phyloP scores from a whole-genome alignment of 371 early-diverging fungal genomes.

The Mucor ambiguus region DNA sequence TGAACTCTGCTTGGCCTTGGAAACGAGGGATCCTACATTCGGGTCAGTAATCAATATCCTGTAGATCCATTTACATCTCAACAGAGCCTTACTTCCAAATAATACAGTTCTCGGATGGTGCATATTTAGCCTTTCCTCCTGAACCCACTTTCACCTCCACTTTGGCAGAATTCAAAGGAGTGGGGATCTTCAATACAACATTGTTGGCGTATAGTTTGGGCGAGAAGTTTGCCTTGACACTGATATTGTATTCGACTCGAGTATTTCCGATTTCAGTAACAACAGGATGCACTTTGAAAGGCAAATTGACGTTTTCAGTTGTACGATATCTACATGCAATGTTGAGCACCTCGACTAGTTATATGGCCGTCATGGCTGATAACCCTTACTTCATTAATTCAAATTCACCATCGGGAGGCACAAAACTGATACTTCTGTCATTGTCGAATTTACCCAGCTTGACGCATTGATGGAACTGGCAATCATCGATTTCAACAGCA shows the following conservation, averaged over 20 bases:
- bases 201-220: slow-evolving; percentile 80
- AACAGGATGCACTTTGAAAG: slow-evolving; percentile 85
- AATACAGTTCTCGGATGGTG: slow-evolving; percentile 81
- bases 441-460: slow-evolving; percentile 81
- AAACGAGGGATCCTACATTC: slow-evolving; percentile 73
- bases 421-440: slow-evolving; percentile 90
- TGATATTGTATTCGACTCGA: slow-evolving; percentile 79
- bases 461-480: slow-evolving; percentile 93
- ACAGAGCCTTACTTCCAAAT: slow-evolving; percentile 78
- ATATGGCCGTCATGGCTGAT: background rate
- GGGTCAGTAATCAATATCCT: background rate
- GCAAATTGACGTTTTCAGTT: slow-evolving; percentile 84
- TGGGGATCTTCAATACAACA: slow-evolving; percentile 82
- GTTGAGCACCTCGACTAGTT: background rate
- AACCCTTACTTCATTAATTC: slow-evolving; percentile 80
- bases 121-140: slow-evolving; percentile 86
- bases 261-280: slow-evolving; percentile 80
- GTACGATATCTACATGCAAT: slow-evolving; percentile 70
- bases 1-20: slow-evolving; percentile 82
- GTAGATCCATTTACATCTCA: background rate
- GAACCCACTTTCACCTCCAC: slow-evolving; percentile 69
- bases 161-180: slow-evolving; percentile 80
- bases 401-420: slow-evolving; percentile 98
- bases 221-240: slow-evolving; percentile 77
- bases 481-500: slow-evolving; percentile 87